Percentiles rank a stretch among this genome's conserved stretches.
phyloP scores from a whole-genome alignment of 768 basidiomycete genomes.

The Rhodotorula paludigena region DNA sequence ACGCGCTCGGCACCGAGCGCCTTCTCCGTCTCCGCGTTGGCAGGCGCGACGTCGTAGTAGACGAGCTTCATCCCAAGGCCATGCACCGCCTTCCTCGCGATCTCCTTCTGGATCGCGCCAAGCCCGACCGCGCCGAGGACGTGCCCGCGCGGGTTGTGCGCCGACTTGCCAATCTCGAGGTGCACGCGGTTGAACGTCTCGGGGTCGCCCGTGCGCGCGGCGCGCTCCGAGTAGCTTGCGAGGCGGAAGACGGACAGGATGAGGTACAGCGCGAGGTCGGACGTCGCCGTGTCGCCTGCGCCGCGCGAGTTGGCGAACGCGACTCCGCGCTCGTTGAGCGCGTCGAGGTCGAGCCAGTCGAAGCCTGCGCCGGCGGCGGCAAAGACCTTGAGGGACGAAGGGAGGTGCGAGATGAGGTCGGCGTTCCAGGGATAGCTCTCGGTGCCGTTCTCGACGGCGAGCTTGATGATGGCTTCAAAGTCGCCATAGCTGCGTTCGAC shows the following conservation, averaged over 20 bases:
- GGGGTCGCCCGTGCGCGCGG: slow-evolving; percentile 2
- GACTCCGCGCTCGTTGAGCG: slow-evolving; percentile 9
- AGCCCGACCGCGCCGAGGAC: slow-evolving; percentile 2
- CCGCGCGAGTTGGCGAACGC: slow-evolving; percentile 9
- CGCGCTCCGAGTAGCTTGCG: neutral
- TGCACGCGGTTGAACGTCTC: neutral
- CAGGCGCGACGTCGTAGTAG: slow-evolving; percentile 6
- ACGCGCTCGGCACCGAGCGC: neutral
- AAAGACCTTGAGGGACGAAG: slow-evolving; percentile 5
- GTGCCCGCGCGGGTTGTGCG: neutral
- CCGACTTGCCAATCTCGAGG: neutral
- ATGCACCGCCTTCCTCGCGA: neutral
- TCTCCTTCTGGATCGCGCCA: slow-evolving; percentile 8
- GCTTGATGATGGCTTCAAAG: slow-evolving; percentile 8
- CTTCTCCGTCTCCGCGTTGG: neutral
- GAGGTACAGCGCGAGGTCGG: slow-evolving; percentile 7
- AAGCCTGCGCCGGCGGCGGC: slow-evolving; percentile 10
- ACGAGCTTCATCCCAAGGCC: neutral
- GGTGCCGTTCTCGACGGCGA: slow-evolving; percentile 10
- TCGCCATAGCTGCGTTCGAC: slow-evolving; percentile 1
- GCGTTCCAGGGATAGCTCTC: slow-evolving; percentile 1
- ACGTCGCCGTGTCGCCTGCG: slow-evolving; percentile 5
- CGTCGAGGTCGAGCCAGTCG: slow-evolving; percentile 1
- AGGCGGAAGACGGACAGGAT: slow-evolving; percentile 10
- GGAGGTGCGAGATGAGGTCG: slow-evolving; percentile 21